Conservation (phyloP, 805 yeast genomes). For the Jamesozyma jinghongensis region DNA sequence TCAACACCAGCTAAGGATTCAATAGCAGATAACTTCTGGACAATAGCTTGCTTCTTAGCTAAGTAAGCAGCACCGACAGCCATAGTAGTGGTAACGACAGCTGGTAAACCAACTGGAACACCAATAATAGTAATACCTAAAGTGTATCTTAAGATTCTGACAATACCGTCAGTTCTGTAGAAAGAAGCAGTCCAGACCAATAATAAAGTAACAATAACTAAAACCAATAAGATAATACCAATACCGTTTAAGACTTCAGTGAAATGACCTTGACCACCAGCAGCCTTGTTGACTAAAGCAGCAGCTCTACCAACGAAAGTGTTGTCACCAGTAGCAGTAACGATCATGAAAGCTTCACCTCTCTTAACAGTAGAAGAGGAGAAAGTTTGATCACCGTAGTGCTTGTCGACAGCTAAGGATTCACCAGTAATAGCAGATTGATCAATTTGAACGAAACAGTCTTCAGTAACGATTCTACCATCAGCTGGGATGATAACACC, state of each 20-base stretch:
- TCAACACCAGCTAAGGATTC: constrained; percentile 97
- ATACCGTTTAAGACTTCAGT: constrained; percentile 97
- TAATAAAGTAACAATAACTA: constrained; percentile 79
- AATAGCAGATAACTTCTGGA: constrained; percentile 91
- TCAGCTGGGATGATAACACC: constrained; percentile 91
- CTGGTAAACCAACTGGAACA: constrained; percentile 98
- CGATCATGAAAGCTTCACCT: constrained; percentile 92
- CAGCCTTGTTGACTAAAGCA: constrained; percentile 88
- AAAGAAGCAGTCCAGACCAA: constrained; percentile 89
- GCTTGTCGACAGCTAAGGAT: constrained; percentile 91
- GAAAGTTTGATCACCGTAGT: constrained; percentile 75
- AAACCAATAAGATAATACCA: constrained; percentile 83
- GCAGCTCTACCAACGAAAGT: constrained; percentile 98
- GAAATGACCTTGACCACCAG: constrained; percentile 91
- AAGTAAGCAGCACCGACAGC: constrained; percentile 99
- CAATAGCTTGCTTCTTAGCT: constrained; percentile 95
- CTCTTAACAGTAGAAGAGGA: constrained; percentile 92
- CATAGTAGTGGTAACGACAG: constrained; percentile 97
- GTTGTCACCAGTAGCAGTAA: constrained; percentile 90
- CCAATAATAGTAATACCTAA: constrained; percentile 94
- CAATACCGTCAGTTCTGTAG: constrained; percentile 86
- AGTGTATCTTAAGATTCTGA: constrained; percentile 81
- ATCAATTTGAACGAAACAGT: constrained; percentile 80
- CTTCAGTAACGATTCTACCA: constrained; percentile 82
- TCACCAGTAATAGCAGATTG: constrained; percentile 98